A percentile compares a stretch with the other conserved stretches of the same genome.
phyloP scores from a whole-genome alignment of 2,329 filamentous ascomycete species.

The Penicillium sp. region DNA sequence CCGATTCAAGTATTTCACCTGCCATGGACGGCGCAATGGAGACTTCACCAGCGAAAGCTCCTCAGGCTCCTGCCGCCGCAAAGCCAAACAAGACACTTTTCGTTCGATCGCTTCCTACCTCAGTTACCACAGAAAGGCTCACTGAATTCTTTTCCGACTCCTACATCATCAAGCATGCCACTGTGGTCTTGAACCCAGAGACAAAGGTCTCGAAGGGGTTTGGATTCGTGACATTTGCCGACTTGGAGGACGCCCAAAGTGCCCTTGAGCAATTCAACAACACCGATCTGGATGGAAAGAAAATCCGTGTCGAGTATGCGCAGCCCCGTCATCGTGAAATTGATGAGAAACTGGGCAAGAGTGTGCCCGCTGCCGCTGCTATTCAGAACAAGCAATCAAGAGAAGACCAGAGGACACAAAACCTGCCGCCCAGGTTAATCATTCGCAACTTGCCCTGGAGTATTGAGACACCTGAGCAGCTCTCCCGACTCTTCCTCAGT shows the following conservation, averaged over 20 bases:
- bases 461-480: constrained; percentile 77
- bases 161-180: constrained; percentile 91
- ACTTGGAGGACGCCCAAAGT: constrained; percentile 78
- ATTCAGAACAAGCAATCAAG: constrained; percentile 37
- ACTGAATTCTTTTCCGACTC: constrained; percentile 89
- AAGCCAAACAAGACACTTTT: constrained; percentile 66
- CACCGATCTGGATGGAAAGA: constrained; percentile 68
- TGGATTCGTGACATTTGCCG: constrained; percentile 94
- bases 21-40: constrained; percentile 17
- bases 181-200: constrained; percentile 77
- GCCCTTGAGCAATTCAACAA: constrained; percentile 79
- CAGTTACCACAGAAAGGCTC: constrained; percentile 72
- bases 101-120: constrained; percentile 75
- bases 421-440: constrained; percentile 69
- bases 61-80: constrained; percentile 17
- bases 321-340: constrained; percentile 72
- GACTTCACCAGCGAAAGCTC: constrained; percentile 15
- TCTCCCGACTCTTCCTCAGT: constrained; percentile 71
- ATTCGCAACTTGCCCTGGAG: constrained; percentile 95
- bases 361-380: constrained; percentile 32
- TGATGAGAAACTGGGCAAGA: constrained; percentile 43
- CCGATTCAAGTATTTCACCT: constrained; percentile 19
- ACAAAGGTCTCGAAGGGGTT: constrained; percentile 88
- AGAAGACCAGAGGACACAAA: constrained; percentile 55
- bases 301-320: constrained; percentile 80